A percentile compares a stretch with the other conserved stretches of the same genome.
phyloP scores from a whole-genome alignment of 768 basidiomycete genomes.

The Nevesoporus exiguus region DNA sequence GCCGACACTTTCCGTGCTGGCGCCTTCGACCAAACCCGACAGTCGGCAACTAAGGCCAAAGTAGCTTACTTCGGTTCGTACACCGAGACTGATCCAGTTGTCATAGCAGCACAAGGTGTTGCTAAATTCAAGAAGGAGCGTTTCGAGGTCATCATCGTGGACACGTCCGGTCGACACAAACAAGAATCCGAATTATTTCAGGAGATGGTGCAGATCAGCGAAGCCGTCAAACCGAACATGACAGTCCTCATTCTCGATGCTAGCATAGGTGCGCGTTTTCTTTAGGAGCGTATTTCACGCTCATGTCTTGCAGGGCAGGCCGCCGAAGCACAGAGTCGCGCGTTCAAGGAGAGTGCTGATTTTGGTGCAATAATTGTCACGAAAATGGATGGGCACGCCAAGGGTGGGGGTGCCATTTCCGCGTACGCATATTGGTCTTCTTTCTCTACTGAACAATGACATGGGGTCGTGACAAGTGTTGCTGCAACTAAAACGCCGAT shows the following conservation, averaged over 20 bases:
- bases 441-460: slow-evolving; percentile 4
- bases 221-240: slow-evolving; percentile 94
- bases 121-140: slow-evolving; percentile 97
- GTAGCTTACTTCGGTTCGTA: slow-evolving; percentile 99
- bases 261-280: slow-evolving; percentile 67
- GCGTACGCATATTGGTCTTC: slow-evolving; percentile 58
- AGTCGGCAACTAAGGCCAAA: slow-evolving; percentile 98
- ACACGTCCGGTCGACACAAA: slow-evolving; percentile 95
- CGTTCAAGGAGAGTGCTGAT: slow-evolving; percentile 96
- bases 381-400: slow-evolving; percentile 99
- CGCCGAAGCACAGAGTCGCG: slow-evolving; percentile 91
- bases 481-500: slow-evolving; percentile 99
- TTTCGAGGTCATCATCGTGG: slow-evolving; percentile 98
- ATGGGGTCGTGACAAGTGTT: slow-evolving; percentile 55
- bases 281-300: background rate
- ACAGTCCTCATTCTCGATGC: slow-evolving; percentile 95
- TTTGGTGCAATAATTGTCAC: slow-evolving; percentile 99
- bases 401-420: slow-evolving; percentile 98
- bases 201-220: slow-evolving; percentile 96
- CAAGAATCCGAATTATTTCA: slow-evolving; percentile 95
- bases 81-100: slow-evolving; percentile 97
- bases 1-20: slow-evolving; percentile 99
- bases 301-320: slow-evolving; percentile 69
- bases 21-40: slow-evolving; percentile 98
- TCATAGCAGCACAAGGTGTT: slow-evolving; percentile 92